These are phyloP conservation scores for Gymnopus androsaceus DNA, from an alignment of 1,284 basidiomycete genomes.

Conservation along the genomic window DNA sequence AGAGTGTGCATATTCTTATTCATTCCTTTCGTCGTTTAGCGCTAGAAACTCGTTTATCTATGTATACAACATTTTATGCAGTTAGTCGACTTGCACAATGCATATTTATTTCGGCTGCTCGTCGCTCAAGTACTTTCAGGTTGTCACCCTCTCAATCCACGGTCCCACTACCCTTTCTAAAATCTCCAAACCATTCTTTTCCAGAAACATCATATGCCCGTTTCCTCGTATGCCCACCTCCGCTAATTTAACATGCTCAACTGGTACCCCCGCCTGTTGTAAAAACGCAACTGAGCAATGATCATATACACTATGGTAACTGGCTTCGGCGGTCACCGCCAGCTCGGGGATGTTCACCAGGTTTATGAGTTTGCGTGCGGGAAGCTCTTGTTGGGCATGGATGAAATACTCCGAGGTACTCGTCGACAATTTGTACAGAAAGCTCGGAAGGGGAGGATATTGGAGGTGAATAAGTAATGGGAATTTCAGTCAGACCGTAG, in stretches of 20 bases:
- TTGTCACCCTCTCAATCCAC: conserved; percentile 36
- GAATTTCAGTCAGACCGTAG: conserved; percentile 47
- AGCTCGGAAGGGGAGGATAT: conserved; percentile 36
- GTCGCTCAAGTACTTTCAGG: no score
- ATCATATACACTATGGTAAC: conserved; percentile 54
- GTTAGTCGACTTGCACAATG: no score
- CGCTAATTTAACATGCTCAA: conserved; percentile 40
- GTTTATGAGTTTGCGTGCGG: conserved; percentile 43
- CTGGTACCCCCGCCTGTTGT: conserved; percentile 43
- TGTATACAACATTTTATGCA: no score
- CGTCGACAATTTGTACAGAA: conserved; percentile 13
- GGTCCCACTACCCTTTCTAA: conserved; percentile 37
- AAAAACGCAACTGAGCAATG: conserved; percentile 44
- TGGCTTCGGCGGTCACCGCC: conserved; percentile 48
- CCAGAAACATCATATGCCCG: conserved; percentile 58
- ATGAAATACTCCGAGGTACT: conserved; percentile 40
- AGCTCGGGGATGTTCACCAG: conserved; percentile 45
- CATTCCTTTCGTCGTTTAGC: no score
- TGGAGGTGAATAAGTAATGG: conserved; percentile 45
- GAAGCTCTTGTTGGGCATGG: conserved; percentile 35
- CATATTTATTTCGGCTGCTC: no score
- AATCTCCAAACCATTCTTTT: conserved; percentile 46
- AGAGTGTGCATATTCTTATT: no score
- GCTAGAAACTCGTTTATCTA: no score
- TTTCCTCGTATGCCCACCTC: conserved; percentile 47